Evolutionary conservation across 23 red algal genomes (phyloP), one percentile per base, ranked within the genome.

Genomic region (Gracilaria gracilis): DNA sequence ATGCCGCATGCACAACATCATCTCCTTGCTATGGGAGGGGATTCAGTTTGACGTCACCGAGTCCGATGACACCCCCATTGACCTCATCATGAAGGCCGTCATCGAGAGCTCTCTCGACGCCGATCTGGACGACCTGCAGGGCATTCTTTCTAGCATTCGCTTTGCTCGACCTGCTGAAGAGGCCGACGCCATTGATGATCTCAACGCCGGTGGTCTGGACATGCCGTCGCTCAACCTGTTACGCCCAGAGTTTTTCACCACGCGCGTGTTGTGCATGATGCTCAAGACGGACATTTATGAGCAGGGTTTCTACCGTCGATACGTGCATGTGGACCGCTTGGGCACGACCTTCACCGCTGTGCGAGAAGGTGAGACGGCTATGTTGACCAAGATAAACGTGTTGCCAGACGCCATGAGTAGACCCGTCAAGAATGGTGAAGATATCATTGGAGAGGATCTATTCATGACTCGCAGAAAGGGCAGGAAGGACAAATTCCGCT

Each of bases 221-320:
- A 73, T 87, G 9, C 83, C 83, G 62, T 29, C 31, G 65, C 67
- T 87, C 34, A 67, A 72, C 50, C 4, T 87, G 42, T 54, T 72
- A 11, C 62, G 83, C 36, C 44, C 59, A 0, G 83, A 87, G 48
- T 87, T 87, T 37, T 87, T 53, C 67, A 87, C 83, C 40, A 87
- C 83, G 12, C 57, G 83, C 49, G 47, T 65, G 55, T 27, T 87
- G 61, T 87, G 83, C 83, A 87, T 87, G 83, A 87, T 87, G 83
- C 55, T 87, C 54, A 75, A 74, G 35, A 87, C 83, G 14, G 83
- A 87, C 32, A 87, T 87, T 21, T 87, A 87, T 53, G 64, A 87
- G 31, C 83, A 87, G 46, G 83, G 83, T 9, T 87, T 87, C 47
- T 87, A 72, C 65, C 55, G 46, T 11, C 65, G 66, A 33, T 87